These are phyloP conservation scores for Vitis hybrid DNA, from an alignment of 177 flowering plant genomes.

Conservation along the genomic window DNA sequence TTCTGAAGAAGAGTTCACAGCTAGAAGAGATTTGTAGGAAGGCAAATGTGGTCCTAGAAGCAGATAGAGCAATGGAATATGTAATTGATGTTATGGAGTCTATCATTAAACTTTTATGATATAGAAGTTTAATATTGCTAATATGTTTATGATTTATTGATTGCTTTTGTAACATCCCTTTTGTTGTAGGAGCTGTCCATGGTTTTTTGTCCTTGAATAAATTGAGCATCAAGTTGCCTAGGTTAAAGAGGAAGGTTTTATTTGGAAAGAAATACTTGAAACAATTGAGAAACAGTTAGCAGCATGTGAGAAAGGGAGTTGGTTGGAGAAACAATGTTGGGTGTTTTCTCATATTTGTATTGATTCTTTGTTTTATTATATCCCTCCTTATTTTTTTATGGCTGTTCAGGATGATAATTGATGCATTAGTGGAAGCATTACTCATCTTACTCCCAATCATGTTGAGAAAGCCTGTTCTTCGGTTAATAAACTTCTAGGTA, in stretches of 20 bases:
- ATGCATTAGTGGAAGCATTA: constrained; percentile 66
- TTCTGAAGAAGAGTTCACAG: constrained; percentile 79
- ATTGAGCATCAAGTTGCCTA: constrained; percentile 54
- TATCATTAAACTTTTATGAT: constrained; percentile 31
- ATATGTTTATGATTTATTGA: neutral
- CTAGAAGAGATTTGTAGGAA: constrained; percentile 83
- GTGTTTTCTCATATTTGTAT: neutral
- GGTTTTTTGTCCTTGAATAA: constrained; percentile 57
- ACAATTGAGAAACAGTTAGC: constrained; percentile 64
- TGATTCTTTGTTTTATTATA: neutral
- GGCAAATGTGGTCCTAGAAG: constrained; percentile 70
- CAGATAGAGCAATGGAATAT: constrained; percentile 50
- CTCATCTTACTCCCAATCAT: constrained; percentile 66
- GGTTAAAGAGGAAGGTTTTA: constrained; percentile 63
- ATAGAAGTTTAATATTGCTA: neutral
- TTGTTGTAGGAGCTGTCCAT: constrained; percentile 47
- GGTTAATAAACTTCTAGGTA: constrained; percentile 67
- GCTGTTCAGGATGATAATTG: constrained; percentile 60
- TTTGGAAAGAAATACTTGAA: constrained; percentile 66
- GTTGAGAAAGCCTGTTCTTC: constrained; percentile 72
- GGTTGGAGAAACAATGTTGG: constrained; percentile 72
- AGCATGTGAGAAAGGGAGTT: constrained; percentile 55
- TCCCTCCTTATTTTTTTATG: constrained; percentile 1
- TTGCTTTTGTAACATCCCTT: neutral
- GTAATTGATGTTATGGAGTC: constrained; percentile 79